Evolutionary conservation across 1,284 basidiomycete species (phyloP), one percentile per base, ranked within the genome.

Genomic region (Tranzscheliella williamsii): DNA sequence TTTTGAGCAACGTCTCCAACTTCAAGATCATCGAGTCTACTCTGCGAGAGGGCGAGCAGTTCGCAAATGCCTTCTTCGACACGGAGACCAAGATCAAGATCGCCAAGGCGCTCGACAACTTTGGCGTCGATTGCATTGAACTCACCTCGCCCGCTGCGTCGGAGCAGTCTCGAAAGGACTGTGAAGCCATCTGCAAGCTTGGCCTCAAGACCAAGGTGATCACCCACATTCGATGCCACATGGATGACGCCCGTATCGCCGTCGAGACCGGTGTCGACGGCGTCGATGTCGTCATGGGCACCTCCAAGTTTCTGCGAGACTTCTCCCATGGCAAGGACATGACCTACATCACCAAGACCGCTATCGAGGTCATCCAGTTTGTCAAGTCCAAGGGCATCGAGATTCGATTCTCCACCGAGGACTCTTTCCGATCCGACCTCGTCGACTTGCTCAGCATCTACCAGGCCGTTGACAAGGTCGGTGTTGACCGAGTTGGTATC

Each of bases 311-410:
- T 87, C 86, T 99, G 48, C 89, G 95, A 67, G 93, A 98, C 81
- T 97, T 94, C 84, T 97, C 94, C 34, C 95, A 99, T 80, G 95
- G 95, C 75, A 99, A 98, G 86, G 95, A 98, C 81, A 99, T 99
- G 91, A 84, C 91, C 43, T 99, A 97, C 83, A 98, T 99, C 82
- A 96, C 95, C 84, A 97, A 96, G 85, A 89, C 77, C 41, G 80
- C 94, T 57, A 92, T 97, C 75, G 94, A 97, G 81, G 95, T 99
- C 72, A 99, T 99, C 80, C 86, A 96, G 78, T 99, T 89, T 73
- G 94, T 98, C 84, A 99, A 99, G 86, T 91, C 89, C 83, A 98
- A 97, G 88, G 90, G 89, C 55, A 96, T 99, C 78, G 95, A 99
- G 82, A 92, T 98, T 79, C 90, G 95, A 58, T 99, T 99, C 85